These are phyloP conservation scores for Pythium chondricola DNA, from an alignment of 352 stramenopile genomes.

Conservation along the genomic window DNA sequence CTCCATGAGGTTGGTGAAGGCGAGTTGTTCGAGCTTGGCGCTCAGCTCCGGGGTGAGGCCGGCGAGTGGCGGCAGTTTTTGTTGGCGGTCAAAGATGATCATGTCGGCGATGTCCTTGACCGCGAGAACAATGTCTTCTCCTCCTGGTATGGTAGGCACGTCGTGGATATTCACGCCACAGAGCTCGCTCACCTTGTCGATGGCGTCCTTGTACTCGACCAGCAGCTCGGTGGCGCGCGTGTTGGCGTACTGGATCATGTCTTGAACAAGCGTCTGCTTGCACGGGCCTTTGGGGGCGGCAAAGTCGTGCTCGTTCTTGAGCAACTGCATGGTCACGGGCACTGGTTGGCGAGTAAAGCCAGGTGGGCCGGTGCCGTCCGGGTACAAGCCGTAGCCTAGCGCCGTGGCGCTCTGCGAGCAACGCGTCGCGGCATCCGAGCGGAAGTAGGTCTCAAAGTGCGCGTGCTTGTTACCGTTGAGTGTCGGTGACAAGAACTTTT, in stretches of 20 bases:
- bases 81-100: conserved; percentile 75
- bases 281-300: conserved; percentile 76
- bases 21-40: conserved; percentile 51
- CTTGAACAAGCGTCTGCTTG: conserved; percentile 33
- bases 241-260: conserved; percentile 53
- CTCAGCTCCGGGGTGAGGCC: conserved; percentile 51
- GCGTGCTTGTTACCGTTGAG: conserved; percentile 65
- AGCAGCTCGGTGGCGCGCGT: conserved; percentile 54
- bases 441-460: conserved; percentile 85
- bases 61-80: conserved; percentile 41
- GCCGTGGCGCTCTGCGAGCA: conserved; percentile 76
- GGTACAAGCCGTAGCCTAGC: conserved; percentile 73
- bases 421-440: conserved; percentile 68
- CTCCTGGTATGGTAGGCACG: conserved; percentile 43
- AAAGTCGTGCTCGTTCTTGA: conserved; percentile 83
- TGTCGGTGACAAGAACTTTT: conserved; percentile 59
- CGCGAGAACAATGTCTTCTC: conserved; percentile 68
- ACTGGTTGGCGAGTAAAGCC: conserved; percentile 69
- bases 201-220: conserved; percentile 39
- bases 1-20: conserved; percentile 83
- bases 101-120: conserved; percentile 83
- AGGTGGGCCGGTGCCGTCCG: conserved; percentile 60
- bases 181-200: conserved; percentile 43
- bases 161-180: conserved; percentile 57
- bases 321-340: conserved; percentile 79